These are phyloP conservation scores for Capsicum pubescens DNA, from an alignment of 257 asterid genomes.

Conservation along the genomic window DNA sequence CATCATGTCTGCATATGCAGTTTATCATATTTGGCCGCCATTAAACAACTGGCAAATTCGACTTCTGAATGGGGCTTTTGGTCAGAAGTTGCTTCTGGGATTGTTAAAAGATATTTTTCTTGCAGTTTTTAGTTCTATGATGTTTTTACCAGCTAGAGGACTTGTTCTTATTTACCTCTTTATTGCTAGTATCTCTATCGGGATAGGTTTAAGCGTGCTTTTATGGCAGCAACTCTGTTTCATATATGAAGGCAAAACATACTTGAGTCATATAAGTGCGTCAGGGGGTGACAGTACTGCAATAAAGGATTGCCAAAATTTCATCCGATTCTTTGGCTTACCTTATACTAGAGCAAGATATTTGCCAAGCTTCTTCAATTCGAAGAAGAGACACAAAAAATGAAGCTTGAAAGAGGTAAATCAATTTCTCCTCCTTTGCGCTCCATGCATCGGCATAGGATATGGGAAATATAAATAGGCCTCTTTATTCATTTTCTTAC, in stretches of 20 bases:
- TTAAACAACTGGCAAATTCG: constrained; percentile 34
- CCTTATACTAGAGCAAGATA: constrained; percentile 49
- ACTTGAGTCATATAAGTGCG: constrained; percentile 69
- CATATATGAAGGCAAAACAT: constrained; percentile 84
- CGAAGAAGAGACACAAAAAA: constrained; percentile 72
- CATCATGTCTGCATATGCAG: constrained; percentile 61
- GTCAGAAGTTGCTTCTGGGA: constrained; percentile 40
- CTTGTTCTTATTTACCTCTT: constrained; percentile 75
- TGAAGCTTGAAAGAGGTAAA: constrained; percentile 38
- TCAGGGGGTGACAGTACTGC: constrained; percentile 50
- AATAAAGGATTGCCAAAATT: constrained; percentile 73
- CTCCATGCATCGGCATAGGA: neutral
- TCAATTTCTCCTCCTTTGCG: neutral
- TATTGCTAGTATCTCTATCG: constrained; percentile 75
- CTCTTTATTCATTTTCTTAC: constrained; percentile 8
- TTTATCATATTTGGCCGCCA: constrained; percentile 61
- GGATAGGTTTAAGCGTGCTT: constrained; percentile 72
- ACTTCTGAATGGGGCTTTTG: constrained; percentile 36
- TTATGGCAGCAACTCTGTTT: constrained; percentile 91
- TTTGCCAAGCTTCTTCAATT: constrained; percentile 72
- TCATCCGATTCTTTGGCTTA: constrained; percentile 68
- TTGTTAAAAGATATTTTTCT: constrained; percentile 52
- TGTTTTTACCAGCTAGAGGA: constrained; percentile 74
- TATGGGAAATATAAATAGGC: neutral
- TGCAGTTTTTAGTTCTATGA: constrained; percentile 62